Conservation (phyloP, 2,329 filamentous ascomycete genomes). For the Cercospora janseana region DNA sequence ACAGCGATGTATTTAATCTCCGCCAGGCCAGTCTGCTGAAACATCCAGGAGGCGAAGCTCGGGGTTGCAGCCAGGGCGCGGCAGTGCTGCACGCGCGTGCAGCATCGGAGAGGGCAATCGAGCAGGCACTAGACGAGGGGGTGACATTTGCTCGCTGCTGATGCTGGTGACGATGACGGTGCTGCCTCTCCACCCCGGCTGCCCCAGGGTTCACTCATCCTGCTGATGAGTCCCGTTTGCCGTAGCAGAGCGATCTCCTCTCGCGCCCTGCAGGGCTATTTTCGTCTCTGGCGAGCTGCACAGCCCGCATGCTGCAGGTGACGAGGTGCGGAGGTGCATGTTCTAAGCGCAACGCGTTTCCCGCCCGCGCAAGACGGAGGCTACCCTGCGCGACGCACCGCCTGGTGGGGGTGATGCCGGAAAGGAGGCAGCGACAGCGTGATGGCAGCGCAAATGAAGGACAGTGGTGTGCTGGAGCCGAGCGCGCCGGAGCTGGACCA, state of each 20-base stretch:
- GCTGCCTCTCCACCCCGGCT: too few species aligned
- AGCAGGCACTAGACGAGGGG: not conserved
- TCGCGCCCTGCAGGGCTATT: too few species aligned
- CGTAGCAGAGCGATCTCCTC: too few species aligned
- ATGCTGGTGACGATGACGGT: too few species aligned
- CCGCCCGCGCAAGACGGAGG: too few species aligned
- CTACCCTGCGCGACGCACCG: not conserved
- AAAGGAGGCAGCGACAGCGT: too few species aligned
- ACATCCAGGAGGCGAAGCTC: not conserved
- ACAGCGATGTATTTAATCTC: too few species aligned
- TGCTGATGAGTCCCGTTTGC: too few species aligned
- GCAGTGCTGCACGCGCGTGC: not conserved
- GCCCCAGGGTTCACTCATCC: too few species aligned
- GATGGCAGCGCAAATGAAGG: too few species aligned
- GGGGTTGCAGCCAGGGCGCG: too few species aligned
- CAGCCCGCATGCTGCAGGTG: constrained; percentile 3
- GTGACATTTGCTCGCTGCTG: not conserved
- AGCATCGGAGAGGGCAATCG: not conserved
- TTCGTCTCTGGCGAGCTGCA: not conserved
- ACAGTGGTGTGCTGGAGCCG: not conserved
- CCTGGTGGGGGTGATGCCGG: not conserved
- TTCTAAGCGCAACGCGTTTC: too few species aligned
- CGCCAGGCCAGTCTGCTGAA: constrained; percentile 1
- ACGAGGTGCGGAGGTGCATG: not conserved
- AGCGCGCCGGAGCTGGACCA: not conserved